Base-by-base conservation (phyloP, 208 protist genomes). In the Crithidia acanthocephali region DNA sequence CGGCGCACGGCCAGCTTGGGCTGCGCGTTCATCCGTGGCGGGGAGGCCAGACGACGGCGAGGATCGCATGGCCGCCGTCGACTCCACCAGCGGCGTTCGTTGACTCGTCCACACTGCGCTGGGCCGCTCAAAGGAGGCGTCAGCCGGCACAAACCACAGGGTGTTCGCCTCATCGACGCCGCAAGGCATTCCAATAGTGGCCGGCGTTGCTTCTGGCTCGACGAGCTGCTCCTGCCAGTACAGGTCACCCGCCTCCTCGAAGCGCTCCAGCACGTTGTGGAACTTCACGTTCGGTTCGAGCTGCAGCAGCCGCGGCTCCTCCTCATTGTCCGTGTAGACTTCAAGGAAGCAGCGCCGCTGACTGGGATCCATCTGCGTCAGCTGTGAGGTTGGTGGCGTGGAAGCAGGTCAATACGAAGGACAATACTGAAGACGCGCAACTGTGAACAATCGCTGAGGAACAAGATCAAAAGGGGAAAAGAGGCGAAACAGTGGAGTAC, bases 281-380 rank as follows among this genome's bases (percentile, higher is more conserved):
- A 91, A 85, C 35, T 71, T 69, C 9, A 84, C 72, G 15, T 72
- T 37, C 4, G 71, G 59, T 51, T 91, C 72, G 18, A 91, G 66
- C 57, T 91, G 82, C 25, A 91, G 72, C n/a, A 81, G 62, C 15
- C 80, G 79, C 50, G 70, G 65, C 53, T 72, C 72, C 37, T 74
- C 67, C 30, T 28, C 53, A 16, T 68, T 60, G 22, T 70, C 57
- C 2, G 58, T 30, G 72, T 79, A 61, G 7, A 83, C 68, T 42
- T 79, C 64, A n/a, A 84, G 40, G n/a, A 84, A 84, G 30, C 70
- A 76, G 28, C 79, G 79, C 6, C 74, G 71, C 33, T 37, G 27
- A 23, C 68, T 70, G 0, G 51, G 8, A 15, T 75, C 62, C 73
- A 83, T 77, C 13, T 32, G 18, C 35, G 35, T 11, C 5, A 11